Evolutionary conservation across 176 grass and related monocot species (phyloP).

Genomic region (bread wheat (Triticum aestivum)): IWGSC_CS_RefSeq_v2.1 NC_057810.1:477859703-477860202

Average conservation of each 20-base stretch:
- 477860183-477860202: constrained; percentile 89
- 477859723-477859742: too few species aligned
- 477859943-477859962: neutral
- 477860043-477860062: neutral
- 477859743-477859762: too few species aligned
- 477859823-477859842: too few species aligned
- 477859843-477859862: too few species aligned
- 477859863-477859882: too few species aligned
- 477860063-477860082: neutral
- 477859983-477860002: neutral
- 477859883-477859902: neutral
- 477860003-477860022: neutral
- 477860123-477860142: constrained; percentile 18
- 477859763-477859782: too few species aligned
- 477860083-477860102: neutral
- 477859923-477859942: neutral
- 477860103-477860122: neutral
- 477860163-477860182: constrained; percentile 62
- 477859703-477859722: too few species aligned
- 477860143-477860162: constrained; percentile 60
- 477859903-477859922: neutral
- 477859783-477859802: too few species aligned
- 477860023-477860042: neutral
- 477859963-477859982: neutral
- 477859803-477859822: too few species aligned